Percentiles rank a stretch among this genome's conserved stretches.
Conservation (phyloP, 306 rosid genomes). For the Rosa lucieae region DNA sequence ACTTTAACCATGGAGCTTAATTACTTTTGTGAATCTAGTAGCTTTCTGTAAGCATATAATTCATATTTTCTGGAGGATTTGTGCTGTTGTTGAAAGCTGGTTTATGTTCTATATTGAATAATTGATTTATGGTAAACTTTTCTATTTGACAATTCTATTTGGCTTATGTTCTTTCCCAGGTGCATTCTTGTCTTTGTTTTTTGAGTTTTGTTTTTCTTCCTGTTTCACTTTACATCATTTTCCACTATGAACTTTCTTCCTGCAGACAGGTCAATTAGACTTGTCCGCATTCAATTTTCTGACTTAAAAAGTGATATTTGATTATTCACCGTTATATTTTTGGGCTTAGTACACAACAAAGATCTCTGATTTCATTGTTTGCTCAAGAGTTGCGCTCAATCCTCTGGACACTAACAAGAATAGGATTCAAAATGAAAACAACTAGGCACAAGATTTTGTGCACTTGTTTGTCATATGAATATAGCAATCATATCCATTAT, state of each 20-base stretch:
- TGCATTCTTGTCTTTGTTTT: background rate
- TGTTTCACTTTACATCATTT: background rate
- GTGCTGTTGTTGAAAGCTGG: too few species aligned
- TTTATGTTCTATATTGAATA: too few species aligned
- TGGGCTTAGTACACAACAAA: background rate
- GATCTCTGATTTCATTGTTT: background rate
- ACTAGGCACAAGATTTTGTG: background rate
- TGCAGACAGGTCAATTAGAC: background rate
- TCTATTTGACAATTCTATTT: too few species aligned
- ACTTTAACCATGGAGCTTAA: too few species aligned
- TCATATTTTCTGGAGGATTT: too few species aligned
- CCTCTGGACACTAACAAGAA: background rate
- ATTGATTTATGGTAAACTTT: too few species aligned
- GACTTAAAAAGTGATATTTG: background rate
- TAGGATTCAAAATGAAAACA: background rate
- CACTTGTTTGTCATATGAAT: background rate
- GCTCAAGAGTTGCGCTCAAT: background rate
- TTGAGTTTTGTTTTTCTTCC: background rate
- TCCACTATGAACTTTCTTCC: background rate
- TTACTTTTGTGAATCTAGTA: too few species aligned
- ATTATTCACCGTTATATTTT: background rate
- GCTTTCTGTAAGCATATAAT: too few species aligned
- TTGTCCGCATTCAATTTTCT: background rate
- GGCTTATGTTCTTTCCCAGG: background rate
- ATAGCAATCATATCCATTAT: background rate